Evolutionary conservation across 805 yeast species (phyloP), one percentile per base, ranked within the genome.

Genomic region (Yarrowia sp.): DNA sequence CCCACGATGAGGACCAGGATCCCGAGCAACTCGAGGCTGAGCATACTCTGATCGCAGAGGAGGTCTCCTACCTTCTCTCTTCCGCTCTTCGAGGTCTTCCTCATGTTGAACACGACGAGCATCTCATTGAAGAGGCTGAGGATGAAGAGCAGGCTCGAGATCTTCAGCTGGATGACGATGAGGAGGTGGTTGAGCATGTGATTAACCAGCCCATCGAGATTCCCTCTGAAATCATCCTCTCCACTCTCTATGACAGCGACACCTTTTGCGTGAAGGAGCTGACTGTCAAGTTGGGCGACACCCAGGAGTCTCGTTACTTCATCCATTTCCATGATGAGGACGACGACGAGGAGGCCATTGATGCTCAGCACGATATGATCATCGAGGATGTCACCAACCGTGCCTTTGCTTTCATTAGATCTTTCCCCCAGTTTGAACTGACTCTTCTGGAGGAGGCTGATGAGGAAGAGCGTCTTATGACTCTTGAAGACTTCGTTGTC

Each of bases 1-100:
- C 68, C n/a, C 43, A 46, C 14, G 70, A 58, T 5, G 70, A 69
- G 35, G 69, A 53, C 22, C 66, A 69, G 32, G 59, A 43, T 7
- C 14, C 46, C 19, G 52, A 42, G 36, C 53, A 63, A n/a, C 52
- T 61, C 35, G 49, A 43, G 3, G 53, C 64, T 11, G 64, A 50
- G 43, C 64, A 55, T 32, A 32, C 45, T 1, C 9, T 45, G 19
- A 43, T 59, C 16, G 50, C 45, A n/a, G 52, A 59, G 42, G 65
- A 59, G 16, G 65, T 59, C 2, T 43, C 65, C 2, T 59, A 59
- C 19, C 22, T n/a, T 11, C 65, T 59, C 5, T 32, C 65, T 12
- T 43, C 65, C 36, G 14, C 40, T 35, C 52, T 59, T 1, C 65
- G 41, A 11, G 52, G 66, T 22, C 45, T 50, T n/a, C 58, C 65